These are phyloP conservation scores for Lodderomyces beijingensis DNA, from an alignment of 1,139 yeast genomes.

Conservation along the genomic window DNA sequence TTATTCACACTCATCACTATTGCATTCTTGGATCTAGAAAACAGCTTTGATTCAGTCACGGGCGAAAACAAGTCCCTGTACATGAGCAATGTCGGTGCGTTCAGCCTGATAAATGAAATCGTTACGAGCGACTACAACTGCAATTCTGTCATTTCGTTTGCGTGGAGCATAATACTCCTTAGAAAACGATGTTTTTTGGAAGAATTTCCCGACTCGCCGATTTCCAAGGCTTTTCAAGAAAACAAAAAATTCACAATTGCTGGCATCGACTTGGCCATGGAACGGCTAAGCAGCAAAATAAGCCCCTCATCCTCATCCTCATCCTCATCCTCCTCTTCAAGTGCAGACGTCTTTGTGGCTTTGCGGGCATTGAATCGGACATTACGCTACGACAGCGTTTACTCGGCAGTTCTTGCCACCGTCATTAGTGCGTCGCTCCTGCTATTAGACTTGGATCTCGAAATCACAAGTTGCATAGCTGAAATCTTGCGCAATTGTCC, in stretches of 20 bases:
- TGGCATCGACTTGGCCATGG: conserved; percentile 16
- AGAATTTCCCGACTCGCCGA: conserved; percentile 21
- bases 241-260: conserved; percentile 11
- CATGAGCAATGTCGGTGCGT: conserved; percentile 37
- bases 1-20: conserved; percentile 48
- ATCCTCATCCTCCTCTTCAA: too few species aligned
- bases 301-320: too few species aligned
- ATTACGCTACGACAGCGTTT: conserved; percentile 49
- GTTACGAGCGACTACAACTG: conserved; percentile 24
- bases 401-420: conserved; percentile 55
- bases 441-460: conserved; percentile 55
- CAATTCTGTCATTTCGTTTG: conserved; percentile 54
- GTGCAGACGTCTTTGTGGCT: conserved; percentile 44
- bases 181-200: conserved; percentile 49
- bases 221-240: conserved; percentile 12
- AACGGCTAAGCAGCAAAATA: conserved; percentile 32
- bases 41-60: conserved; percentile 33
- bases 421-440: conserved; percentile 60
- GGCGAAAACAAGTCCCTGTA: conserved; percentile 21
- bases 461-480: conserved; percentile 48
- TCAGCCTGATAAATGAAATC: conserved; percentile 37
- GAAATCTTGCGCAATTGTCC: conserved; percentile 54
- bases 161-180: conserved; percentile 68
- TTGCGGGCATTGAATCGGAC: conserved; percentile 39
- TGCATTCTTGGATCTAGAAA: conserved; percentile 51